phyloP scores from a whole-genome alignment of 1,284 basidiomycete species.

The Mycena citricolor region DNA sequence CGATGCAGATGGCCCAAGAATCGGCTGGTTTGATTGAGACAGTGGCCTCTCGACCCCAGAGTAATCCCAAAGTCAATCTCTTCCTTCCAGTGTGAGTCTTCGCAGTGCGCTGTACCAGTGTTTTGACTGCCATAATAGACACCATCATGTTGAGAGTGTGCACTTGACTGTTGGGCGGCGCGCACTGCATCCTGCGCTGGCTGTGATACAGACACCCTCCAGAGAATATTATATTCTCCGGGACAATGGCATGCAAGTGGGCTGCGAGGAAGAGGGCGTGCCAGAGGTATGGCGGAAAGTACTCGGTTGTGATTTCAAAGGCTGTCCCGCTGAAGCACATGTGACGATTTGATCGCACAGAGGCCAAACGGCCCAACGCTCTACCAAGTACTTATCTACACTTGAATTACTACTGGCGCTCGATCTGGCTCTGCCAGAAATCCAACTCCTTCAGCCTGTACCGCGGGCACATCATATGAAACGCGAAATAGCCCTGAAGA shows the following conservation, averaged over 20 bases:
- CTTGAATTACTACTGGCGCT: no score
- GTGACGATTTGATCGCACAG: no score
- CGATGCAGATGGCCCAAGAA: constrained; percentile 63
- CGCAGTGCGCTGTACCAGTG: no score
- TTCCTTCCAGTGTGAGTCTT: constrained; percentile 59
- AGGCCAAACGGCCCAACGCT: no score
- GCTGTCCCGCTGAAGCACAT: no score
- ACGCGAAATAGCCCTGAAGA: no score
- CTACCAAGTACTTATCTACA: no score
- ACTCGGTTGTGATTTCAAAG: constrained; percentile 55
- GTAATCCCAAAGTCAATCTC: constrained; percentile 43
- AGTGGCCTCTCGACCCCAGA: constrained; percentile 20
- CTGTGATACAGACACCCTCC: constrained; percentile 62
- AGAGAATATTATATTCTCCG: constrained; percentile 66
- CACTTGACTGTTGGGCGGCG: constrained; percentile 50
- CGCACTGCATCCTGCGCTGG: constrained; percentile 59
- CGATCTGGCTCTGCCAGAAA: no score
- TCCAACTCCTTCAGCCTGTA: no score
- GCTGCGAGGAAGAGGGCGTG: constrained; percentile 72
- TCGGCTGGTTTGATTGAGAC: constrained; percentile 49
- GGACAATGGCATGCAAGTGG: constrained; percentile 75
- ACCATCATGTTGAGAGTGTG: constrained; percentile 74
- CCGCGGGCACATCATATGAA: no score
- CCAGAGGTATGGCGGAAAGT: constrained; percentile 58
- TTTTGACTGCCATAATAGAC: constrained; percentile 37